Percentiles rank a stretch among this genome's conserved stretches.
Evolutionary conservation across 768 basidiomycete genomes (phyloP).

Genomic region (Termitomyces heimii): DNA sequence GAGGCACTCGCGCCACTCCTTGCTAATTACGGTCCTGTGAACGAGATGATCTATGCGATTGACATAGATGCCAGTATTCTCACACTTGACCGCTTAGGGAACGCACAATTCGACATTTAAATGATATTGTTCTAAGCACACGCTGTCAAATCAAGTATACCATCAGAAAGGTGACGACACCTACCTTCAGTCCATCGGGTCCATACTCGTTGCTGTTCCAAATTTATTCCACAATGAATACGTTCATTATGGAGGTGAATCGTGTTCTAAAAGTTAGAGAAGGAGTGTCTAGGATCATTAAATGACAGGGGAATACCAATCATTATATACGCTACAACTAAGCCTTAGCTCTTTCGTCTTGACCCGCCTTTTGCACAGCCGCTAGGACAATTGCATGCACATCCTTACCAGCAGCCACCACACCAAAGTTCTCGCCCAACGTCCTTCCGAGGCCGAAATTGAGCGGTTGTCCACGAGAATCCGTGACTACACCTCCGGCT

Average conservation of each 20-base stretch:
- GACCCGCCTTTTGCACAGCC: constrained; percentile 60
- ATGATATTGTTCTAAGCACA: constrained; percentile 17
- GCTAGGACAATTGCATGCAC: constrained; percentile 64
- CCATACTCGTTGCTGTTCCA: not conserved
- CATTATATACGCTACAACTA: not conserved
- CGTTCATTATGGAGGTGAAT: no score
- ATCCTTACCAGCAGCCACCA: constrained; percentile 75
- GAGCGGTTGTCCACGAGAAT: constrained; percentile 72
- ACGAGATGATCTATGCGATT: constrained; percentile 27
- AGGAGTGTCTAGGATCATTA: not conserved
- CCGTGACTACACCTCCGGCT: constrained; percentile 84
- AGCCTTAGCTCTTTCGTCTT: constrained; percentile 26
- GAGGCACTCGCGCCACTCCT: constrained; percentile 25
- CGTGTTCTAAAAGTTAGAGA: not conserved
- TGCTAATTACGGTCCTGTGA: constrained; percentile 31
- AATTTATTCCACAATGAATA: not conserved
- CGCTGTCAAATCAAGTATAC: constrained; percentile 26
- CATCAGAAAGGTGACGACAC: not conserved
- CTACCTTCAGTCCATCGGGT: not conserved
- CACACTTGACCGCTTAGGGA: constrained; percentile 17
- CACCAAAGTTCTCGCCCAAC: constrained; percentile 80
- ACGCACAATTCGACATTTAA: constrained; percentile 28
- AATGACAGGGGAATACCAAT: no score
- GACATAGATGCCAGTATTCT: constrained; percentile 28
- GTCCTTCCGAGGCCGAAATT: constrained; percentile 87